Percentiles rank a stretch among this genome's conserved stretches.
Conservation (phyloP, 257 asterid species). For the Scutellaria minor region DNA sequence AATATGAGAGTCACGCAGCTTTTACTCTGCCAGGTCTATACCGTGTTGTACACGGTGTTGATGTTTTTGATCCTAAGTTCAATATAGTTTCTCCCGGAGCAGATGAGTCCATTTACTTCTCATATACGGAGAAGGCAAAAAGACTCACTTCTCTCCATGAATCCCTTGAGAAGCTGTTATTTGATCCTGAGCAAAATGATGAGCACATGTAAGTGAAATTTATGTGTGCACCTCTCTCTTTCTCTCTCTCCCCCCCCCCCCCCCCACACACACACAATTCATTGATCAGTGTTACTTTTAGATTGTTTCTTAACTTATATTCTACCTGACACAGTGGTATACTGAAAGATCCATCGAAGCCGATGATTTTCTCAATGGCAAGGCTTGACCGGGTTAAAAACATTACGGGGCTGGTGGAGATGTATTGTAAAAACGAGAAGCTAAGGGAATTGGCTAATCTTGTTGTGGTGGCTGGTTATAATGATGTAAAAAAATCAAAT, state of each 20-base stretch:
- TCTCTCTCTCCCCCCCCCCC: neutral
- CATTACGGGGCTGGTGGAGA: constrained; percentile 89
- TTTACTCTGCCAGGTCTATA: constrained; percentile 92
- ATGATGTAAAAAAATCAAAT: constrained; percentile 70
- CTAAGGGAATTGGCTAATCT: constrained; percentile 82
- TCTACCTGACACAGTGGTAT: constrained; percentile 64
- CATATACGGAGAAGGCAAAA: constrained; percentile 66
- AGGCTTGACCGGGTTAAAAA: constrained; percentile 95
- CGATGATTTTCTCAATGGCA: constrained; percentile 96
- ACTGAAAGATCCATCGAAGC: constrained; percentile 71
- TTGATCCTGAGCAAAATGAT: constrained; percentile 79
- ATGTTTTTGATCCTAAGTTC: constrained; percentile 97
- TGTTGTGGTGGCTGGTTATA: constrained; percentile 89
- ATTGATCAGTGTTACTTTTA: neutral
- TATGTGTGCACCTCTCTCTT: neutral
- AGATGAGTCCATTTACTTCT: constrained; percentile 80
- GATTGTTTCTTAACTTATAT: neutral
- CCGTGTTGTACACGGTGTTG: constrained; percentile 96
- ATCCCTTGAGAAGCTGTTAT: constrained; percentile 70
- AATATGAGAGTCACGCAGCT: constrained; percentile 85
- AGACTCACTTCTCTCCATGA: constrained; percentile 82
- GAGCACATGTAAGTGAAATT: constrained; percentile 73
- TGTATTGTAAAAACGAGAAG: constrained; percentile 73
- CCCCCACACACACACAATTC: neutral
- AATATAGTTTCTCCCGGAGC: constrained; percentile 99